phyloP scores from a whole-genome alignment of 2,329 filamentous ascomycete genomes.

The Daldinia sp. region DNA sequence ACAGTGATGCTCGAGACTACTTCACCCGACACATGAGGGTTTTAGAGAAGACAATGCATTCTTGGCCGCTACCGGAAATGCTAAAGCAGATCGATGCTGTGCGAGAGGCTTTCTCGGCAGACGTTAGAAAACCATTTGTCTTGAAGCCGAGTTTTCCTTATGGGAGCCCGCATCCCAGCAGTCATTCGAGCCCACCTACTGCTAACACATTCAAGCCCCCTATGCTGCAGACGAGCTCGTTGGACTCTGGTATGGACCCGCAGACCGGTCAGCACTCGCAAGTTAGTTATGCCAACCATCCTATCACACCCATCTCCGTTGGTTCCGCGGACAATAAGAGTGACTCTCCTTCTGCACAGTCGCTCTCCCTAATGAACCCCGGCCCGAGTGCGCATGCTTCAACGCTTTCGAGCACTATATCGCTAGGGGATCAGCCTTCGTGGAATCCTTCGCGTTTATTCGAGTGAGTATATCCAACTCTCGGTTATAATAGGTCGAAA shows the following conservation, averaged over 20 bases:
- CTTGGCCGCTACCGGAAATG: constrained; percentile 90
- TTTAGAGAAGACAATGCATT: constrained; percentile 81
- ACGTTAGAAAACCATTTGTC: constrained; percentile 84
- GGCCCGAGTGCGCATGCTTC: constrained; percentile 63
- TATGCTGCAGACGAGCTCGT: constrained; percentile 56
- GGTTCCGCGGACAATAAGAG: constrained; percentile 77
- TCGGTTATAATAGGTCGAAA: background rate
- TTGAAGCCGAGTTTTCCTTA: constrained; percentile 89
- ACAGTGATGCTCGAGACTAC: constrained; percentile 83
- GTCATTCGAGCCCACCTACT: constrained; percentile 69
- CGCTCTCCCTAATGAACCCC: constrained; percentile 73
- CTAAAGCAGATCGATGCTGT: constrained; percentile 89
- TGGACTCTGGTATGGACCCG: constrained; percentile 64
- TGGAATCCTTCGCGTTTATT: constrained; percentile 93
- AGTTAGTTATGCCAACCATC: constrained; percentile 74
- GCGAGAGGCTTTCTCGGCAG: constrained; percentile 88
- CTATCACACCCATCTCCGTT: constrained; percentile 81
- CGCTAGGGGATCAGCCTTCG: constrained; percentile 67
- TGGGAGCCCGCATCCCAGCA: constrained; percentile 75
- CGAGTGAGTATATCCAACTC: constrained; percentile 70
- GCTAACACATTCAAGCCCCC: constrained; percentile 61
- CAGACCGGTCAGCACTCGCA: constrained; percentile 61
- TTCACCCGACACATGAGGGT: constrained; percentile 96
- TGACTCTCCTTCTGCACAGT: constrained; percentile 77
- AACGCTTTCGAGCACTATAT: constrained; percentile 62